Conservation (phyloP, 352 stramenopile genomes). For the Phytophthora tubulina region DNA sequence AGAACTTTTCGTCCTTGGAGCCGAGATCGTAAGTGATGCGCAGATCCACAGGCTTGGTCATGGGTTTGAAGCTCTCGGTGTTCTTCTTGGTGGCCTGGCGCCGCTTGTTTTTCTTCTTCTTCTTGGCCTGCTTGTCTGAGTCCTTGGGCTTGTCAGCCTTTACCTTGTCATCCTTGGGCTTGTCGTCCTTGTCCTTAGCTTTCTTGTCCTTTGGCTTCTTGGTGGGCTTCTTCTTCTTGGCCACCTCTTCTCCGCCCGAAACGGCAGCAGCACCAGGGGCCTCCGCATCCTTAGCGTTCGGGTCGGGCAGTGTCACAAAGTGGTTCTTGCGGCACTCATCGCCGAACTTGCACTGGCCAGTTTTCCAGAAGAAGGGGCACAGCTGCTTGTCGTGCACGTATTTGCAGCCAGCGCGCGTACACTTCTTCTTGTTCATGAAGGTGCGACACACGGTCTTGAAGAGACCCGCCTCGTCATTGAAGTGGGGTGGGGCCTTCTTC, state of each 20-base stretch:
- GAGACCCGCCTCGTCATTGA: constrained; percentile 58
- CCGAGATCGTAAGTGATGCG: constrained; percentile 78
- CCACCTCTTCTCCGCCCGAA: constrained; percentile 17
- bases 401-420: constrained; percentile 44
- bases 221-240: constrained; percentile 34
- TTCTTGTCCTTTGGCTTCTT: constrained; percentile 21
- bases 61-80: constrained; percentile 81
- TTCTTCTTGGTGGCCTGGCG: constrained; percentile 72
- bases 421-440: constrained; percentile 61
- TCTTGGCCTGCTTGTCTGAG: constrained; percentile 41
- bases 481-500: constrained; percentile 43
- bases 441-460: constrained; percentile 72
- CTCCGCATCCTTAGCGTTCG: constrained; percentile 19
- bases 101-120: constrained; percentile 52
- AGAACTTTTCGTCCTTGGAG: constrained; percentile 62
- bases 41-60: constrained; percentile 74
- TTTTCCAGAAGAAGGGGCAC: constrained; percentile 58
- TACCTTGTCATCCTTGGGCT: constrained; percentile 8
- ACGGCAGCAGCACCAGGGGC: background rate
- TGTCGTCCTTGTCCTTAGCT: constrained; percentile 9
- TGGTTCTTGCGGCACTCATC: constrained; percentile 70
- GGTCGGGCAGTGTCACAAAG: constrained; percentile 47
- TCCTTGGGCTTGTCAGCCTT: constrained; percentile 31
- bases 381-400: constrained; percentile 67
- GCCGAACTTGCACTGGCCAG: constrained; percentile 62